Conservation (phyloP, 1,139 yeast species). For the Yamadazyma dendronema region DNA sequence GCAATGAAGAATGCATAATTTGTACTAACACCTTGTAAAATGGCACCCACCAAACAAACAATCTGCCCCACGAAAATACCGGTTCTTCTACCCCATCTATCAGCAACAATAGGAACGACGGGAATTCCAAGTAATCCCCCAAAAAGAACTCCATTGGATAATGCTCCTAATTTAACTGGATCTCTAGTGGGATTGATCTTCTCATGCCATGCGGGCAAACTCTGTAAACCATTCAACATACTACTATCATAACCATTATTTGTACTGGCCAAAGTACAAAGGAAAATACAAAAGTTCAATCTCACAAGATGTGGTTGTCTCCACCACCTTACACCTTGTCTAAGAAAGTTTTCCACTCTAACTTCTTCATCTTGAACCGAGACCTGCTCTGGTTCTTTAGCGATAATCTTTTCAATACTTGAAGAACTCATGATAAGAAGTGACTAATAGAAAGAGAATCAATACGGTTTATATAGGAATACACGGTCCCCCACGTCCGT, state of each 20-base stretch:
- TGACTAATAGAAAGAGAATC: neutral
- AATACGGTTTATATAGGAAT: neutral
- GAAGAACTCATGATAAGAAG: neutral
- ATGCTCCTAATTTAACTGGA: conserved; percentile 35
- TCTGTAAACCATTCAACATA: conserved; percentile 50
- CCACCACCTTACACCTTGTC: conserved; percentile 12
- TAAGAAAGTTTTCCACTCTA: conserved; percentile 8
- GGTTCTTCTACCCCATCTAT: conserved; percentile 33
- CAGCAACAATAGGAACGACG: conserved; percentile 21
- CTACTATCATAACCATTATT: conserved; percentile 53
- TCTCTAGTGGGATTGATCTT: conserved; percentile 37
- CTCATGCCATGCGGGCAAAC: conserved; percentile 33
- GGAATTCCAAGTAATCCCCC: conserved; percentile 21
- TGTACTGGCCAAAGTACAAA: conserved; percentile 43
- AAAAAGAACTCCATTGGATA: conserved; percentile 31
- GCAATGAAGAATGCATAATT: conserved; percentile 6
- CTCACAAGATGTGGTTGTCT: conserved; percentile 30
- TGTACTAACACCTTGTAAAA: conserved; percentile 35
- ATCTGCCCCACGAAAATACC: conserved; percentile 26
- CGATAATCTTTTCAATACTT: conserved; percentile 2
- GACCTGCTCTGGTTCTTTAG: too few relatives aligned
- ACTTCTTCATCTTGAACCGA: neutral
- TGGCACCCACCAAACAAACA: conserved; percentile 32
- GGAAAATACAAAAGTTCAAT: conserved; percentile 33
- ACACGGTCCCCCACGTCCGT: too few relatives aligned